Base-by-base conservation (phyloP, 176 grass and related monocot genomes). In the Secale cereale region DNA sequence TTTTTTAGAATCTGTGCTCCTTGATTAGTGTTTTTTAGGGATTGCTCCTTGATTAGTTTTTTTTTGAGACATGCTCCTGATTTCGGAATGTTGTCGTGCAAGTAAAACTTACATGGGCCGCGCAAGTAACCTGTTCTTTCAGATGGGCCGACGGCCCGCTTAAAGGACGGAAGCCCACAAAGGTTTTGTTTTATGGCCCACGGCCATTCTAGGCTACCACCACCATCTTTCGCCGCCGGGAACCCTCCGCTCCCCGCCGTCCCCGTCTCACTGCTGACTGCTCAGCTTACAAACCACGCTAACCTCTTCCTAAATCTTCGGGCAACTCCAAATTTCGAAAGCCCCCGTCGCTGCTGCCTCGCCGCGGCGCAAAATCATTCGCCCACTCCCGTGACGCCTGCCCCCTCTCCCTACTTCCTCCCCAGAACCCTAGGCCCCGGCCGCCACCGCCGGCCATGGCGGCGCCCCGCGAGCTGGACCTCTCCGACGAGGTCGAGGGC, bases 401-500 rank as follows among this genome's bases (percentile, higher is more conserved):
- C 28, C 2, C 12, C 72, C 10, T 23, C 27, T 80, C 48, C 50
- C 61, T 0, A 12, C 65, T 39, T 61, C 46, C 76, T 65, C 19
- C 36, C 80, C 65, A 27, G 52, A 83, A 82, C 88, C 88, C 83
- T 90, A 90, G 35, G 0, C 31, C 5, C 40, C 66, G 19, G 26
- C 33, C 25, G 29, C 46, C 60, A 14, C 73, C 59, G 27, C 65
- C 74, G 52, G 32, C 72, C 65, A 94, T 91, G 92, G 76, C 86
- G 89, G 70, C 86, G 81, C 83, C 86, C 11, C 69, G 57, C 10
- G 46, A 87, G 73, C 77, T 94, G 20, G 84, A 89, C 52, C 86
- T 87, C 83, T 89, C 82, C 65, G 88, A 95, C 32, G 96, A 95
- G 82, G 86, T 94, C 31, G 96, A 95, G 71, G 93, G 89, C 74